Conservation (phyloP, 805 yeast species). For the Candida nanaspora region DNA sequence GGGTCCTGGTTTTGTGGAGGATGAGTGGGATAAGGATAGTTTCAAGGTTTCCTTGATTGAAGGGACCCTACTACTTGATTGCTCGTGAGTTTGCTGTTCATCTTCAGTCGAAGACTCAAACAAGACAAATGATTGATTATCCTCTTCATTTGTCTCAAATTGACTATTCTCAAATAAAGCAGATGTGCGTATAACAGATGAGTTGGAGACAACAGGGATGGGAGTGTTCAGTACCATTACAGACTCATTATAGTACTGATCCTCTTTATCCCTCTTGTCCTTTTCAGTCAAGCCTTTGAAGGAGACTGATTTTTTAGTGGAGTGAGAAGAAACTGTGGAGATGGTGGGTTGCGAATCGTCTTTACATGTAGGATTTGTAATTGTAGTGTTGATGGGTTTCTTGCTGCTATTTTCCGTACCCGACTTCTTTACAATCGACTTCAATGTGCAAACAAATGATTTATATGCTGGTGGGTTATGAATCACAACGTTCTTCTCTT, state of each 20-base stretch:
- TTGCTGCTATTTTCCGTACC: no score
- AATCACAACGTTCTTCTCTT: no score
- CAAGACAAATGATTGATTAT: no score
- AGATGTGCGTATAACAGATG: no score
- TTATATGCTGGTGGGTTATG: no score
- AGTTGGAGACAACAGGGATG: no score
- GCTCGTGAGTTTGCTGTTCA: not conserved
- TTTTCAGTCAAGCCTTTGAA: not conserved
- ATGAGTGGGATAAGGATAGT: not conserved
- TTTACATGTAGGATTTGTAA: not conserved
- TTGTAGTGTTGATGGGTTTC: not conserved
- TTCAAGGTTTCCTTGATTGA: not conserved
- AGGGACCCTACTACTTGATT: not conserved
- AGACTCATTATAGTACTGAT: not conserved
- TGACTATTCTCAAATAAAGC: no score
- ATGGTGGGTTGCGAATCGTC: no score
- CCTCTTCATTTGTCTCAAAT: no score
- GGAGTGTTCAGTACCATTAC: no score
- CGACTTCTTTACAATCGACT: no score
- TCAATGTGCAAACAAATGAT: no score
- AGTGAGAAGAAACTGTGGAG: not conserved
- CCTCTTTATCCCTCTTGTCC: not conserved
- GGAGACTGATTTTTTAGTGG: not conserved
- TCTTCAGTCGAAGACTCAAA: not conserved
- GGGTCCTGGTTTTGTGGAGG: not conserved